A percentile compares a stretch with the other conserved stretches of the same genome.
phyloP scores from a whole-genome alignment of 192 early-diverging fungal species.

The Rhizoclosmatium sp. region DNA sequence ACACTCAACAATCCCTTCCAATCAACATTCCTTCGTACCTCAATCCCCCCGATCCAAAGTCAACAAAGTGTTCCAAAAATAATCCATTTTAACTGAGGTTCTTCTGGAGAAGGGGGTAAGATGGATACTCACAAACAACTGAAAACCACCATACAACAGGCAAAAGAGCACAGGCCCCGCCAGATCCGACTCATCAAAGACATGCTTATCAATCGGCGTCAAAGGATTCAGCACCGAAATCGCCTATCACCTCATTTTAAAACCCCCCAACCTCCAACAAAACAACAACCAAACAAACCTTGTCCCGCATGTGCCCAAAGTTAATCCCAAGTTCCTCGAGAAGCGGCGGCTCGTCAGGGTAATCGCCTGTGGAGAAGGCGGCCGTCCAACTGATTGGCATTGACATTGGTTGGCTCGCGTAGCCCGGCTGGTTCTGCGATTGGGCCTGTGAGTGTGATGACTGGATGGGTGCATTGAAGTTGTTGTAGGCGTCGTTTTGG shows the following conservation, averaged over 20 bases:
- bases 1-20: too few relatives aligned
- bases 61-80: background rate
- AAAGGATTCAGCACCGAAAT: constrained; percentile 51
- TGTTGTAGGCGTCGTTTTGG: too few relatives aligned
- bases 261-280: too few relatives aligned
- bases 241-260: background rate
- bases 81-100: background rate
- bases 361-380: constrained; percentile 93
- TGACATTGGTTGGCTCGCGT: background rate
- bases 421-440: background rate
- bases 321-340: constrained; percentile 97
- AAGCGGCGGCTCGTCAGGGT: constrained; percentile 91
- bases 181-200: constrained; percentile 97
- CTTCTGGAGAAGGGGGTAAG: background rate
- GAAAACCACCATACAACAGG: constrained; percentile 86
- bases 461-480: too few relatives aligned
- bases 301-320: constrained; percentile 89
- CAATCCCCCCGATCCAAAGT: too few relatives aligned
- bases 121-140: constrained; percentile 71
- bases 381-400: constrained; percentile 41
- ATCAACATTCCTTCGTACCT: too few relatives aligned
- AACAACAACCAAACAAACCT: constrained; percentile 48
- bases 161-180: constrained; percentile 94
- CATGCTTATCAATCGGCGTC: constrained; percentile 60
- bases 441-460: too few relatives aligned